These are phyloP conservation scores for Hypoxylon fuscum DNA, from an alignment of 495 filamentous ascomycete species.

Conservation along the genomic window DNA sequence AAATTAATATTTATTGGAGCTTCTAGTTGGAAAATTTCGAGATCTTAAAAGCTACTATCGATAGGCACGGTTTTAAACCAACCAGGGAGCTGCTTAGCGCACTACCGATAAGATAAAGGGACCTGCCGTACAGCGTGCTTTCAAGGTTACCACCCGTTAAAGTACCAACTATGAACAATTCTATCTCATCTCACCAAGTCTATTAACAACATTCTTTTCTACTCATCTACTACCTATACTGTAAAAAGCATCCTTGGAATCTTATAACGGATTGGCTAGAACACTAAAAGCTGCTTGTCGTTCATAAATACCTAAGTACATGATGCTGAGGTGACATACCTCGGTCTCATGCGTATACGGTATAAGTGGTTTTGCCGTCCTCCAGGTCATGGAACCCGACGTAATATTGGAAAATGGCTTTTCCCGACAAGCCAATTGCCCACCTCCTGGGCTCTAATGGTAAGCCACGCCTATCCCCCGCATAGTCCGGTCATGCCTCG, in stretches of 20 bases:
- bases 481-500: not conserved
- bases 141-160: no score
- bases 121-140: no score
- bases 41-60: not conserved
- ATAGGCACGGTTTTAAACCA: not conserved
- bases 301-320: not conserved
- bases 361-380: not conserved
- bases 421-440: slow-evolving; percentile 54
- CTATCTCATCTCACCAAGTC: no score
- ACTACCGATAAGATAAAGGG: no score
- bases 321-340: slow-evolving; percentile 15
- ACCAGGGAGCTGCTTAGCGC: no score
- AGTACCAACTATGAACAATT: no score
- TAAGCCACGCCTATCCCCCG: slow-evolving; percentile 15
- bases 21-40: not conserved
- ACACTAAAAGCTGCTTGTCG: no score
- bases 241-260: no score
- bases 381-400: slow-evolving; percentile 34
- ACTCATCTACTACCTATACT: no score
- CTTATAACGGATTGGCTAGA: no score
- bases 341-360: not conserved
- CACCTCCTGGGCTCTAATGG: slow-evolving; percentile 58
- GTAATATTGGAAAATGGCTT: slow-evolving; percentile 41
- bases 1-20: no score
- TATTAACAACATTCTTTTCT: no score